These are phyloP conservation scores for Melampsora larici-populina DNA, from an alignment of 1,284 basidiomycete species.

Conservation along the genomic window DNA sequence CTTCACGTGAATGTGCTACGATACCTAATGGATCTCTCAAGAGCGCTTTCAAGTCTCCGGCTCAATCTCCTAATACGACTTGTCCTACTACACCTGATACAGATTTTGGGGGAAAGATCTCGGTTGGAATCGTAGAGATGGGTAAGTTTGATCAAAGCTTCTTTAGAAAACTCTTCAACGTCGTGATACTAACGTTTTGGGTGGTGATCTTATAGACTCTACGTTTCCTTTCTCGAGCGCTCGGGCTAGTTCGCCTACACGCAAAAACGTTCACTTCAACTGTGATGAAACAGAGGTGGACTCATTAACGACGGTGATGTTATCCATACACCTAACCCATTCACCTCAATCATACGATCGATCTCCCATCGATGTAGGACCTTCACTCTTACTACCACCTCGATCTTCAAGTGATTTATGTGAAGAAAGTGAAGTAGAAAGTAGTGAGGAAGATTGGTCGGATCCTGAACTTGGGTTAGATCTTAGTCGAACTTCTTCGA, in stretches of 20 bases:
- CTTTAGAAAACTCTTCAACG: too few relatives aligned
- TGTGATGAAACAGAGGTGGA: background rate
- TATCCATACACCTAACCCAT: background rate
- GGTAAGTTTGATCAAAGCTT: background rate
- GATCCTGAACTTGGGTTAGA: background rate
- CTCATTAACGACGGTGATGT: background rate
- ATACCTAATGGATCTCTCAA: background rate
- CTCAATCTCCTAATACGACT: background rate
- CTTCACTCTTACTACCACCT: background rate
- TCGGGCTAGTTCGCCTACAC: background rate
- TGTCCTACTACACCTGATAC: background rate
- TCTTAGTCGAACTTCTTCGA: background rate
- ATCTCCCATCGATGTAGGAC: background rate
- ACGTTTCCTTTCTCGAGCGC: background rate
- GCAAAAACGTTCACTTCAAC: background rate
- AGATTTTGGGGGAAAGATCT: background rate
- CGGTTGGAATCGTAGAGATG: background rate
- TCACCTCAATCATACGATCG: conserved; percentile 3
- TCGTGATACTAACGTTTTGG: background rate
- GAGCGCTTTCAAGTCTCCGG: background rate
- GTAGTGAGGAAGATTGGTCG: background rate
- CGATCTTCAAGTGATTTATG: background rate
- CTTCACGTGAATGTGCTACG: background rate
- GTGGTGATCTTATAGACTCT: background rate
- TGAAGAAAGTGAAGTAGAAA: background rate